phyloP scores from a whole-genome alignment of 2,329 filamentous ascomycete genomes.

The Fusarium gaditjirri region DNA sequence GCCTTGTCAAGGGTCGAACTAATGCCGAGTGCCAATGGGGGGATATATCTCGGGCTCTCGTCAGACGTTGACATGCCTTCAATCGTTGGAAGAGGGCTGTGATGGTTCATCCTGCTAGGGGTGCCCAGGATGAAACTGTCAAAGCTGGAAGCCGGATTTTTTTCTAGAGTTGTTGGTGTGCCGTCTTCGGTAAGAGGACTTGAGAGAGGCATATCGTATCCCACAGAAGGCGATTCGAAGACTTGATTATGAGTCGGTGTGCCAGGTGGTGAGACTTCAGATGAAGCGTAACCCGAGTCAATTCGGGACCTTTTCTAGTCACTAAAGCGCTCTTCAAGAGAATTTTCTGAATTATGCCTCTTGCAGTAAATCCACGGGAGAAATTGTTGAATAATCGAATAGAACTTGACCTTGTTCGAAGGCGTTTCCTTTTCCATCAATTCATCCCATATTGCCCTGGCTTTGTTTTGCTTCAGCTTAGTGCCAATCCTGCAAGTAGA shows the following conservation, averaged over 20 bases:
- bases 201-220: conserved; percentile 8
- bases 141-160: background rate
- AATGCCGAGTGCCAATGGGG: background rate
- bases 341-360: fast-evolving
- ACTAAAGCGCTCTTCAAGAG: background rate
- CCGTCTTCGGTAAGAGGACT: background rate
- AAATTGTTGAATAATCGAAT: background rate
- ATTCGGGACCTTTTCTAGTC: conserved; percentile 3
- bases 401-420: background rate
- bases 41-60: background rate
- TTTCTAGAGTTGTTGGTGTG: background rate
- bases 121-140: background rate
- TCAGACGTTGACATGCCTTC: background rate
- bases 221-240: conserved; percentile 4
- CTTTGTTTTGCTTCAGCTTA: background rate
- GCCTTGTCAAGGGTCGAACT: too few relatives aligned
- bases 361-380: background rate
- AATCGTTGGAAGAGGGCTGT: background rate
- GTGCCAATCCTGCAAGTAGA: background rate
- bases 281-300: background rate
- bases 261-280: background rate
- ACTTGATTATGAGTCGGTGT: conserved; percentile 9
- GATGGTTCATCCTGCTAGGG: background rate
- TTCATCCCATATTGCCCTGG: background rate
- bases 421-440: background rate